Conservation (phyloP, 176 grass and related monocot species). For the Rhynchospora pubera region DNA sequence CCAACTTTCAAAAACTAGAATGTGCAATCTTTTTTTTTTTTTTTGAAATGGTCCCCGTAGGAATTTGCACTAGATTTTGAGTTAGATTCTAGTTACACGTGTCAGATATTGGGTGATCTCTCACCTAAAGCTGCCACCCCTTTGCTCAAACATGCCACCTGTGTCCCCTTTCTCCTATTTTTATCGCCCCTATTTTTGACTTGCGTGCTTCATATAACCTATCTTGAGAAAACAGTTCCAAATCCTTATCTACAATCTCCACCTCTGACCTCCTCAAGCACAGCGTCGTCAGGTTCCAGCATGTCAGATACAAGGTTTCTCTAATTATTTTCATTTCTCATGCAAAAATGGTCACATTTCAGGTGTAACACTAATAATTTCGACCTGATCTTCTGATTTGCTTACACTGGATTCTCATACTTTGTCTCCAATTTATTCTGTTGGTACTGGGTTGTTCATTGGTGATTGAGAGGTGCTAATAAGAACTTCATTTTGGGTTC, state of each 20-base stretch:
- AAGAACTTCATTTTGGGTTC: not conserved
- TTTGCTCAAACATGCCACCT: constrained; percentile 3
- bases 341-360: not conserved
- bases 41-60: too few relatives aligned
- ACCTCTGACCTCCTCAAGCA: not conserved
- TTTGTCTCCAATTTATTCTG: not conserved
- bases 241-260: not conserved
- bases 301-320: not conserved
- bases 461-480: not conserved
- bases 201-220: not conserved
- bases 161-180: not conserved
- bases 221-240: not conserved
- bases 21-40: too few relatives aligned
- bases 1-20: not conserved
- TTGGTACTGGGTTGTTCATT: not conserved
- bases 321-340: not conserved
- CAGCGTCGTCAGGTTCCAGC: not conserved
- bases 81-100: not conserved
- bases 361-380: not conserved
- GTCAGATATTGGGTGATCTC: not conserved
- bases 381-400: not conserved
- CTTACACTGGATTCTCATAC: not conserved
- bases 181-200: not conserved
- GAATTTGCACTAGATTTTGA: not conserved
- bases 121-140: not conserved